These are phyloP conservation scores for Fistulifera pelliculosa DNA, from an alignment of 108 stramenopile species.

Conservation along the genomic window DNA sequence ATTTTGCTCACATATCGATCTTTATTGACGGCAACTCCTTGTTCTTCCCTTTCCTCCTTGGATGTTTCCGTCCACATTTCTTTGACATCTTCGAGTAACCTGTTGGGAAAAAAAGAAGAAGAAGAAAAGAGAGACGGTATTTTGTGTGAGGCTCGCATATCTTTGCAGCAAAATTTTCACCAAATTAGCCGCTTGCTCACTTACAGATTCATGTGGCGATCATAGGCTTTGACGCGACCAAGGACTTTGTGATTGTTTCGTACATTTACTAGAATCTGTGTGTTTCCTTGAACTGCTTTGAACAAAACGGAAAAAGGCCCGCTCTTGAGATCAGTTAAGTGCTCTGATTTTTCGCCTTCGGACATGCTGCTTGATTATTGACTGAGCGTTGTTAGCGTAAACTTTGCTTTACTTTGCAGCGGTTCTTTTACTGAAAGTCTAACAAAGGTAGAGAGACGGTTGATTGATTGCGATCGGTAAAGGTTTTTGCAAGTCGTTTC, in stretches of 20 bases:
- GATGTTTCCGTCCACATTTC: slow-evolving; percentile 99
- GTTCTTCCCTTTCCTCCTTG: slow-evolving; percentile 86
- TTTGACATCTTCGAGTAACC: slow-evolving; percentile 96
- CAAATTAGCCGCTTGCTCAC: slow-evolving; percentile 12
- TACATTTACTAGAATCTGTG: slow-evolving; percentile 95
- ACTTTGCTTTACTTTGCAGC: no score
- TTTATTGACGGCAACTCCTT: slow-evolving; percentile 86
- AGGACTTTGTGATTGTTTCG: slow-evolving; percentile 99
- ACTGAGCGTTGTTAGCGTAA: no score
- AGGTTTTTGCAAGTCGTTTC: no score
- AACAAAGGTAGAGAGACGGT: no score
- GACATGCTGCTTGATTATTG: background rate
- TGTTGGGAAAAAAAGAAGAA: slow-evolving; percentile 15
- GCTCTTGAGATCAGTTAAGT: slow-evolving; percentile 54
- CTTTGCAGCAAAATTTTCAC: background rate
- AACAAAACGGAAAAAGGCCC: slow-evolving; percentile 91
- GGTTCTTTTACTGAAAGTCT: no score
- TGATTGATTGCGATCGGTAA: no score
- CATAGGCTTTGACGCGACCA: slow-evolving; percentile 95
- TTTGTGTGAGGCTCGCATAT: no score
- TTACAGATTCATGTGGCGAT: slow-evolving; percentile 86
- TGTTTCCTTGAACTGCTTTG: slow-evolving; percentile 87
- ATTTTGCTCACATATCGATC: slow-evolving; percentile 98
- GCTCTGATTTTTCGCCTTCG: slow-evolving; percentile 4
- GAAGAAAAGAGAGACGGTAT: no score